phyloP scores from a whole-genome alignment of 768 basidiomycete genomes.

The Boletus fagicola region DNA sequence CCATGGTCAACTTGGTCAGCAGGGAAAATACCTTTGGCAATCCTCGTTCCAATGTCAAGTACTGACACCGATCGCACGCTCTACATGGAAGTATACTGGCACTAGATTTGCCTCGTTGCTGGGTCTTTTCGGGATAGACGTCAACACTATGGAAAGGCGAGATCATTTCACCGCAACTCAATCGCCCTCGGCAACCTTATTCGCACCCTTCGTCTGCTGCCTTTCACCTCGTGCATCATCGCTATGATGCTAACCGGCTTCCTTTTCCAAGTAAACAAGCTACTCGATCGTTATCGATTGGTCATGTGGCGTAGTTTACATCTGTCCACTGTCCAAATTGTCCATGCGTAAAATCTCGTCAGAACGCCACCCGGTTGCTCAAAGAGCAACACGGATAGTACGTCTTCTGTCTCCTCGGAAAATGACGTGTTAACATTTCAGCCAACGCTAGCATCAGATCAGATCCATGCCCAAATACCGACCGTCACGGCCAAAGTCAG shows the following conservation, averaged over 20 bases:
- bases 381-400: neutral
- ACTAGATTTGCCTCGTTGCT: slow-evolving; percentile 3
- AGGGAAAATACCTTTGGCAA: neutral
- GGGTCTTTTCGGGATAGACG: slow-evolving; percentile 1
- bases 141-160: neutral
- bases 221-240: slow-evolving; percentile 5
- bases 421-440: slow-evolving; percentile 5
- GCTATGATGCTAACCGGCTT: neutral
- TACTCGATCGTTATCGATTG: slow-evolving; percentile 6
- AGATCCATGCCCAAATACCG: slow-evolving; percentile 12
- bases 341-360: slow-evolving; percentile 4
- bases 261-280: slow-evolving; percentile 8
- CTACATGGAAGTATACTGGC: slow-evolving; percentile 1
- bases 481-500: slow-evolving; percentile 12
- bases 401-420: slow-evolving; percentile 14
- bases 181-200: neutral
- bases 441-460: slow-evolving; percentile 9
- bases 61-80: slow-evolving; percentile 2
- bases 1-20: neutral
- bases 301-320: slow-evolving; percentile 17
- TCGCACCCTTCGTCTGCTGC: neutral
- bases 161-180: slow-evolving; percentile 14
- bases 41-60: neutral
- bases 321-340: slow-evolving; percentile 4
- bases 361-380: slow-evolving; percentile 17